Percentiles rank a stretch among this genome's conserved stretches.
These are phyloP conservation scores for Gossypium mustelinum DNA, from an alignment of 345 rosid genomes.

Conservation along the genomic window DNA sequence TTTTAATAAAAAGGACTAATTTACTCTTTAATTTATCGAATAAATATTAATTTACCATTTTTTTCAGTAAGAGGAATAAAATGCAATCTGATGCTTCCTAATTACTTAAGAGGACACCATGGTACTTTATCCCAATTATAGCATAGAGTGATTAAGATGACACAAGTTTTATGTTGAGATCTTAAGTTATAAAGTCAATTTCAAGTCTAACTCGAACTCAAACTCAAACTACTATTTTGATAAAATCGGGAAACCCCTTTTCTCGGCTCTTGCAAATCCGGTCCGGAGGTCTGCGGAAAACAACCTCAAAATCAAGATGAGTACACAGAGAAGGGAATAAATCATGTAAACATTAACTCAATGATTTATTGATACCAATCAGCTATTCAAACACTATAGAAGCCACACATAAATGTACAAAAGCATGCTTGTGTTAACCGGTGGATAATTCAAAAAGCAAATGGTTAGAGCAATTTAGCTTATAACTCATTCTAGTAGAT, in stretches of 20 bases:
- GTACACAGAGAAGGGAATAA: neutral
- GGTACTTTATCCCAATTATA: neutral
- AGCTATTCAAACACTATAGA: constrained; percentile 4
- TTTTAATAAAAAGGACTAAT: too few species aligned
- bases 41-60: too few species aligned
- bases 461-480: constrained; percentile 13
- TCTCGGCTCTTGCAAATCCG: too few species aligned
- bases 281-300: neutral
- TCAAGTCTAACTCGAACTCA: neutral
- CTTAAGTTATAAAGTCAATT: neutral
- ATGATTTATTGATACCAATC: neutral
- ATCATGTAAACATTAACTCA: neutral
- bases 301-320: neutral
- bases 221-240: too few species aligned
- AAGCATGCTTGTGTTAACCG: neutral
- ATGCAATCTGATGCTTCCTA: too few species aligned
- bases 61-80: too few species aligned
- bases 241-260: too few species aligned
- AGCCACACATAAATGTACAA: constrained; percentile 8
- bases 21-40: too few species aligned
- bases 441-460: neutral
- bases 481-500: constrained; percentile 21
- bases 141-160: neutral
- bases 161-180: neutral
- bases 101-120: too few species aligned